Conservation (phyloP, 2,329 filamentous ascomycete genomes). For the Botrytis galanthina region DNA sequence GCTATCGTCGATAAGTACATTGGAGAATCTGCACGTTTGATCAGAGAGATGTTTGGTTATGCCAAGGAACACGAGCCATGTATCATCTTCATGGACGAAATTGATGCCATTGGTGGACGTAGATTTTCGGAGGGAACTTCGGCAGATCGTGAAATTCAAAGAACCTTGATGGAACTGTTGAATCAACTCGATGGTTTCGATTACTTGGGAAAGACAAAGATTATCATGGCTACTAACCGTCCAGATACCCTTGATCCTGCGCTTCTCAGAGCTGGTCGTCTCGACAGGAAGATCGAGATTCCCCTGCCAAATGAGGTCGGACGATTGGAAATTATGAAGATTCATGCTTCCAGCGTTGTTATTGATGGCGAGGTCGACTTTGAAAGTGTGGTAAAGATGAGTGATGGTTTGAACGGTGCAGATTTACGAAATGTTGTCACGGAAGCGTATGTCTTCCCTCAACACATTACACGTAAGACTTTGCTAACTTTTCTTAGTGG, state of each 20-base stretch:
- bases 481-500: slow-evolving; percentile 56
- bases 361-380: slow-evolving; percentile 96
- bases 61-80: slow-evolving; percentile 99
- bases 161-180: slow-evolving; percentile 96
- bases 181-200: slow-evolving; percentile 99
- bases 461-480: background rate
- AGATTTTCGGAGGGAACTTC: slow-evolving; percentile 97
- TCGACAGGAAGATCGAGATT: slow-evolving; percentile 98
- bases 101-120: slow-evolving; percentile 95
- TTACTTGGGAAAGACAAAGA: slow-evolving; percentile 99
- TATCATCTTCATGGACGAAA: slow-evolving; percentile 99
- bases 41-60: slow-evolving; percentile 99
- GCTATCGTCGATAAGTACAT: slow-evolving; percentile 99
- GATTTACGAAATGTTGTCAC: slow-evolving; percentile 98
- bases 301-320: slow-evolving; percentile 96
- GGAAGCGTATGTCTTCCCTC: slow-evolving; percentile 72
- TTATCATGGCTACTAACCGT: slow-evolving; percentile 99
- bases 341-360: slow-evolving; percentile 82
- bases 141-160: slow-evolving; percentile 95
- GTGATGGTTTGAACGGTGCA: slow-evolving; percentile 93
- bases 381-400: slow-evolving; percentile 99
- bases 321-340: slow-evolving; percentile 95
- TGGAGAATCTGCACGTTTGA: slow-evolving; percentile 93
- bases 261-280: slow-evolving; percentile 82
- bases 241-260: slow-evolving; percentile 95